Base-by-base conservation (phyloP, 805 yeast species). In the Yarrowia osloensis region DNA sequence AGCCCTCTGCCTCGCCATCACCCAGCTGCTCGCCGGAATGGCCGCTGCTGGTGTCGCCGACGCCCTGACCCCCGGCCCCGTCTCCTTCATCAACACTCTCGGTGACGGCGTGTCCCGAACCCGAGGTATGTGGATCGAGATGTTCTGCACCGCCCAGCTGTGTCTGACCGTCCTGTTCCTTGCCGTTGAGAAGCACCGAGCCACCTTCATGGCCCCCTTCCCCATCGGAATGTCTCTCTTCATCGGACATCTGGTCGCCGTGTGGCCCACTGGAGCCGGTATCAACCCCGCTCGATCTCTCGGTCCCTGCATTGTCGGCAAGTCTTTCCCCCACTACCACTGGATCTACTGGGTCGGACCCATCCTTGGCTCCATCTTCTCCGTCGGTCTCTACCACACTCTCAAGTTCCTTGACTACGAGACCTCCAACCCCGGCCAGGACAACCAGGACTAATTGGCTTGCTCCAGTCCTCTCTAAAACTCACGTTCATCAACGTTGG, bases 341-440 rank as follows among this genome's bases (percentile, higher is more conserved):
- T 91, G 96, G 96, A 90, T 91, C 71, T 91, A 91, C 83, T 90
- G 96, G 95, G 86, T 91, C 68, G 97, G 97, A 66, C 97, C 97
- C 69, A 73, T 87, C 67, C 74, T 89, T 68, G 97, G 96, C 70
- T 79, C 93, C 12, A 69, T 82, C 67, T 75, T 90, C 71, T 88
- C 96, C 21, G 85, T 83, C 71, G 84, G 83, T 69, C 81, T 90
- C 70, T 89, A 90, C 88, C 82, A 86, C 75, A 70, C 85, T 59
- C 81, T 90, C 79, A 87, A 85, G 77, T 73, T 84, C 73, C 80
- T 89, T 73, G 83, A 88, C 74, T 89, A 88, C 79, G 87, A 86
- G 79, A 84, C 88, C 66, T 81, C 84, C 73, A 86, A 86, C 81
- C 89, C 89, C 68, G 88, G 88, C 68, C 89, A 86, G 80, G 90